phyloP scores from a whole-genome alignment of 2,329 filamentous ascomycete species.

The Penicillium sp. region DNA sequence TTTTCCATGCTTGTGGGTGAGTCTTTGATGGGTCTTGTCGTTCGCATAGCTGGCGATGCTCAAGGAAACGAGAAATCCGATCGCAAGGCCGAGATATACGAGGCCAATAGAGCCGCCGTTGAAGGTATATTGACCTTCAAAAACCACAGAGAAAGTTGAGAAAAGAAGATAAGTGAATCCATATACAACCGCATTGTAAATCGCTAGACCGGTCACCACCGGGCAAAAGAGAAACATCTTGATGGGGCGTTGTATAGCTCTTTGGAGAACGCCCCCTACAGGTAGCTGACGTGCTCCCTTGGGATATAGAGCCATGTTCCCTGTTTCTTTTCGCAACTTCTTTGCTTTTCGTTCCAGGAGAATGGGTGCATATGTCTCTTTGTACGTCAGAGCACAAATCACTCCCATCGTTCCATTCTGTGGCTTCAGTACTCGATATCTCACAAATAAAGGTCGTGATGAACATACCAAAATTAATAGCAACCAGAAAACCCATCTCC shows the following conservation, averaged over 20 bases:
- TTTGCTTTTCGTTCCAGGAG: neutral
- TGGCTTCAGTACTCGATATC: too few species aligned
- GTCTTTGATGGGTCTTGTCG: neutral
- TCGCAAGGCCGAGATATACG: neutral
- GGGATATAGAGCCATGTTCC: conserved; percentile 6
- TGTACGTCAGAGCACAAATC: too few species aligned
- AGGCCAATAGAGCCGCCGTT: conserved; percentile 20
- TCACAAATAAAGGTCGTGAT: too few species aligned
- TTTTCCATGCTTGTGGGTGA: neutral
- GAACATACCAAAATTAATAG: too few species aligned
- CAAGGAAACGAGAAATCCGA: neutral
- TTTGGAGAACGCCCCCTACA: too few species aligned
- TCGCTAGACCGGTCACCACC: conserved; percentile 40
- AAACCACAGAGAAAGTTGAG: conserved; percentile 62
- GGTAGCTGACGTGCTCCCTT: neutral
- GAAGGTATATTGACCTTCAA: conserved; percentile 56
- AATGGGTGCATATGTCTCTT: conserved; percentile 16
- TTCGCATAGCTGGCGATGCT: neutral
- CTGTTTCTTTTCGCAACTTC: neutral
- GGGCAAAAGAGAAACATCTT: too few species aligned
- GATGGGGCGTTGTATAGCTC: too few species aligned
- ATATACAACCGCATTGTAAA: conserved; percentile 60
- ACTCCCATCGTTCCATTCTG: too few species aligned
- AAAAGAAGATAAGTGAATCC: conserved; percentile 65
- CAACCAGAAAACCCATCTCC: too few species aligned